phyloP scores from a whole-genome alignment of 1,284 basidiomycete species.

The Gymnopus androsaceus region DNA sequence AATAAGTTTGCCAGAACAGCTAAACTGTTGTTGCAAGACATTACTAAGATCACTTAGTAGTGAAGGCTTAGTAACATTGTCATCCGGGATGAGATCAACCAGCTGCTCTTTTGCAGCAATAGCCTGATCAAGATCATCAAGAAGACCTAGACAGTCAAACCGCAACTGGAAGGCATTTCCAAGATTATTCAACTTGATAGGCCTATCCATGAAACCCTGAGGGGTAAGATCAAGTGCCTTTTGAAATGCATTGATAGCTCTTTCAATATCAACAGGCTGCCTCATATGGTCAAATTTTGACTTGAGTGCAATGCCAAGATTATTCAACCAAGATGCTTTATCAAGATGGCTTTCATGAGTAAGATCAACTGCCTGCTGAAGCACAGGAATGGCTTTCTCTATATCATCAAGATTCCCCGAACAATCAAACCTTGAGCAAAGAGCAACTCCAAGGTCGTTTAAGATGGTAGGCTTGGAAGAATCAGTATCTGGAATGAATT shows the following conservation, averaged over 20 bases:
- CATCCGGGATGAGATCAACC: constrained; percentile 10
- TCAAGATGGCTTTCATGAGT: not conserved
- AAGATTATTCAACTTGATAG: not conserved
- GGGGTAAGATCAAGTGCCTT: no score
- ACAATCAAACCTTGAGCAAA: no score
- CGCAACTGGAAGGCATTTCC: constrained; percentile 1
- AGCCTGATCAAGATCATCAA: constrained; percentile 14
- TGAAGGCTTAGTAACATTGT: constrained; percentile 10
- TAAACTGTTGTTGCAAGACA: constrained; percentile 20
- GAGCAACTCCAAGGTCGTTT: no score
- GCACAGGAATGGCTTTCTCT: not conserved
- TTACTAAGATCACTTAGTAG: constrained; percentile 26
- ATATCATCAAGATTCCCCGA: no score
- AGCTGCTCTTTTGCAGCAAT: constrained; percentile 9
- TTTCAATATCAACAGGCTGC: no score
- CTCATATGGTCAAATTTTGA: no score
- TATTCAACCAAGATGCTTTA: no score
- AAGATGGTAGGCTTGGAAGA: no score
- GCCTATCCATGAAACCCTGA: not conserved
- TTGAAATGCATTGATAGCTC: no score
- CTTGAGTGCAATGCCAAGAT: no score
- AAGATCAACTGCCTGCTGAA: not conserved
- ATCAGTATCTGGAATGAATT: no score
- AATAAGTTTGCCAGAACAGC: constrained; percentile 13
- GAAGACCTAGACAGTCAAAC: constrained; percentile 12